Evolutionary conservation across 2,329 filamentous ascomycete genomes (phyloP).

Genomic region (Helotiales sp.): DNA sequence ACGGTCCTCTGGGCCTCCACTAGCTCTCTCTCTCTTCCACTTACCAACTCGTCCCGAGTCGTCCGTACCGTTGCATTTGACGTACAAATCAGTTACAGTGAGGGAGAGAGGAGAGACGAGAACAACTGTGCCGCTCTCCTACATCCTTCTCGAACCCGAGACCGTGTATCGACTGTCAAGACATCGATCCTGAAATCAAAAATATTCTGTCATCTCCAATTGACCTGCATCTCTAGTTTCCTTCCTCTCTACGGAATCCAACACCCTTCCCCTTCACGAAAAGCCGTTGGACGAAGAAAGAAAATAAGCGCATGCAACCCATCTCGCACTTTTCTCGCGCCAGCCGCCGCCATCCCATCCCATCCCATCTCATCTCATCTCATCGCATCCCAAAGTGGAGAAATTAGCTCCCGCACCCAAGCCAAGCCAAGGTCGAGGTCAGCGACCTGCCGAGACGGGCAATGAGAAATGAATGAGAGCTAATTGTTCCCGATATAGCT

Average conservation of each 20-base stretch:
- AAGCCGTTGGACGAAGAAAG: background rate
- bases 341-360: background rate
- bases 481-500: slow-evolving; percentile 14
- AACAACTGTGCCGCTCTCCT: background rate
- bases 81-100: background rate
- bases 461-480: background rate
- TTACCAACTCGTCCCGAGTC: background rate
- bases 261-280: background rate
- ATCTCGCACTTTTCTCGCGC: background rate
- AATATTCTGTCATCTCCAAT: background rate
- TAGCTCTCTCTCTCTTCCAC: background rate
- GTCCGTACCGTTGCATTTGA: background rate
- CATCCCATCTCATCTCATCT: background rate
- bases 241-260: no score
- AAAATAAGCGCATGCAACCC: slow-evolving; percentile 1
- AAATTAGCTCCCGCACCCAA: background rate
- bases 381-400: background rate
- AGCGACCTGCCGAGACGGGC: background rate
- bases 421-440: no score
- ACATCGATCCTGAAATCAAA: background rate
- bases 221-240: background rate
- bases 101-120: background rate
- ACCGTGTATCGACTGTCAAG: background rate
- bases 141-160: slow-evolving; percentile 1
- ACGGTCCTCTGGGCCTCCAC: background rate